A percentile compares a stretch with the other conserved stretches of the same genome.
Evolutionary conservation across 371 early-diverging fungal species (phyloP).

Genomic region (Haplosporangium sp.): DNA sequence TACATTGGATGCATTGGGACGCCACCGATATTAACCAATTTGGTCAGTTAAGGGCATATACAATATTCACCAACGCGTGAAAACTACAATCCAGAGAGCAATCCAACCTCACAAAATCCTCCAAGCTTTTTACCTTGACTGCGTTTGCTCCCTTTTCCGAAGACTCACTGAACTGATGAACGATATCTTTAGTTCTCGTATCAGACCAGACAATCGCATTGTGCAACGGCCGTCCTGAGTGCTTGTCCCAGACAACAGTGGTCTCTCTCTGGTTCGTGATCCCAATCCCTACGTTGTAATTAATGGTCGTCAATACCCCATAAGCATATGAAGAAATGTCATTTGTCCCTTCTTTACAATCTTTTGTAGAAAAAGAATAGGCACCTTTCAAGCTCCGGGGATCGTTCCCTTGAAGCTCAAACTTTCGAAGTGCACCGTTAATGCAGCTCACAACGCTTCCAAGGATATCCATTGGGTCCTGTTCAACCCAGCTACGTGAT

Average conservation of each 20-base stretch:
- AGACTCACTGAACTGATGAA: slow-evolving; percentile 70
- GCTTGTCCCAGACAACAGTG: slow-evolving; percentile 88
- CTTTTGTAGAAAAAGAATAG: too few relatives aligned
- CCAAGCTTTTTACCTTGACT: slow-evolving; percentile 51
- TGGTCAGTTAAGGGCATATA: too few relatives aligned
- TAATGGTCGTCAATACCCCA: neutral
- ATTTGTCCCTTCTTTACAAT: neutral
- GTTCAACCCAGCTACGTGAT: slow-evolving; percentile 86
- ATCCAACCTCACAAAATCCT: too few relatives aligned
- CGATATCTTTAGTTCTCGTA: slow-evolving; percentile 82
- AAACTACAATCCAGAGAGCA: too few relatives aligned
- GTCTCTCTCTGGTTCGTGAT: slow-evolving; percentile 98
- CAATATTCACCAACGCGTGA: too few relatives aligned
- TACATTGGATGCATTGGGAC: slow-evolving; percentile 11
- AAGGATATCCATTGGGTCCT: slow-evolving; percentile 85
- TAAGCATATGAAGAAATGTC: neutral
- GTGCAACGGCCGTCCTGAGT: slow-evolving; percentile 85
- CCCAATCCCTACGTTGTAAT: slow-evolving; percentile 73
- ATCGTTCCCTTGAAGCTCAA: slow-evolving; percentile 72
- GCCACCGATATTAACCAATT: too few relatives aligned
- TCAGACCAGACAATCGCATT: slow-evolving; percentile 97
- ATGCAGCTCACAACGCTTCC: slow-evolving; percentile 80
- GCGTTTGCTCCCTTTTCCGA: slow-evolving; percentile 62
- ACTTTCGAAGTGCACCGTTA: slow-evolving; percentile 72
- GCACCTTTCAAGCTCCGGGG: slow-evolving; percentile 71